A percentile compares a stretch with the other conserved stretches of the same genome.
These are phyloP conservation scores for Thielaviopsis musarum DNA, from an alignment of 2,329 filamentous ascomycete genomes.

Conservation along the genomic window DNA sequence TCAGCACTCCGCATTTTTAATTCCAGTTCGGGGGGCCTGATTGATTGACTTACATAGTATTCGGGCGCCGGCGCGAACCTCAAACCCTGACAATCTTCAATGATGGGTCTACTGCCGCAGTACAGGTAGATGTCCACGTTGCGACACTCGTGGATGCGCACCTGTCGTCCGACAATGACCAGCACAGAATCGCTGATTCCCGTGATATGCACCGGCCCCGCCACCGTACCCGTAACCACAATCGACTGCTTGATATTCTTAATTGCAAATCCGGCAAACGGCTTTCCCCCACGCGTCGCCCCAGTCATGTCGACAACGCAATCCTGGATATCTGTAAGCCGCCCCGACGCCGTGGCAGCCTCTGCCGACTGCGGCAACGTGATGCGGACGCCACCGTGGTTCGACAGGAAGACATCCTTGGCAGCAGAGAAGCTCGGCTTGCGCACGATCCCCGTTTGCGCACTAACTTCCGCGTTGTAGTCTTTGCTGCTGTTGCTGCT, in stretches of 20 bases:
- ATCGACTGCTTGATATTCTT: slow-evolving; percentile 55
- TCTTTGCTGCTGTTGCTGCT: slow-evolving; percentile 18
- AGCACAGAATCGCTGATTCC: slow-evolving; percentile 54
- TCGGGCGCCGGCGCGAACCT: slow-evolving; percentile 62
- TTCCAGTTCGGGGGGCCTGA: too few relatives aligned
- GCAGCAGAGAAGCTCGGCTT: slow-evolving; percentile 48
- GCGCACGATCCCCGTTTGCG: slow-evolving; percentile 27
- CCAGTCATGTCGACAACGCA: slow-evolving; percentile 72
- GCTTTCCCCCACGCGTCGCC: slow-evolving; percentile 35
- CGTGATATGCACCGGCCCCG: slow-evolving; percentile 72
- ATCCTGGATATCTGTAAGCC: slow-evolving; percentile 47
- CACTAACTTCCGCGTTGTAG: slow-evolving; percentile 41
- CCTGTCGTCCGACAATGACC: slow-evolving; percentile 68
- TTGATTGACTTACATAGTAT: slow-evolving; percentile 35
- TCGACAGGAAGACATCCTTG: slow-evolving; percentile 45
- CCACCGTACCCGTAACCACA: slow-evolving; percentile 61
- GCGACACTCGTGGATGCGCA: slow-evolving; percentile 76
- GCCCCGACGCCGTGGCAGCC: slow-evolving; percentile 55
- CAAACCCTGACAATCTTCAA: slow-evolving; percentile 70
- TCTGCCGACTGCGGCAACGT: slow-evolving; percentile 56
- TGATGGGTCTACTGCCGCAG: slow-evolving; percentile 73
- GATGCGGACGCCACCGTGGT: slow-evolving; percentile 55
- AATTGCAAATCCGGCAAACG: slow-evolving; percentile 53
- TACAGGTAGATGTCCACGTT: slow-evolving; percentile 73
- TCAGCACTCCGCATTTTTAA: neutral